phyloP scores from a whole-genome alignment of 352 stramenopile species.

The Pythium pyrilobum region DNA sequence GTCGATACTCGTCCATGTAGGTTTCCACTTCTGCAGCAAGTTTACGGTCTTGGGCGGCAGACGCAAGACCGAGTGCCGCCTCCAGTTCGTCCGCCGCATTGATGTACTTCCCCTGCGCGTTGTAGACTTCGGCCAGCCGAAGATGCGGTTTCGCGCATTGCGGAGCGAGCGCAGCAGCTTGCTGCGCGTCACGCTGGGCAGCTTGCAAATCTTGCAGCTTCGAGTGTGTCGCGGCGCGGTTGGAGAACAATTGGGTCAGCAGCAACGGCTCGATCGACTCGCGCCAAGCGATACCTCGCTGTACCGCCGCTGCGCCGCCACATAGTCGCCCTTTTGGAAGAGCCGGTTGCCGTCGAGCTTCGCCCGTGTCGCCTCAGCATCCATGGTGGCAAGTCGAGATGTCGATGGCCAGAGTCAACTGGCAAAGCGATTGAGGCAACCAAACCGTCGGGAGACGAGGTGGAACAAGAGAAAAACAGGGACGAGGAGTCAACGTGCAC shows the following conservation, averaged over 20 bases:
- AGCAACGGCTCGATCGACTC: background rate
- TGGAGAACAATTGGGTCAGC: background rate
- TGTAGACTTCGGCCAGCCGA: background rate
- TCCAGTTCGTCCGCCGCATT: slow-evolving; percentile 4
- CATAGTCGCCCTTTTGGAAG: background rate
- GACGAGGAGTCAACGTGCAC: too few species aligned
- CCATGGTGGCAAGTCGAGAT: too few species aligned
- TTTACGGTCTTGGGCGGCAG: background rate
- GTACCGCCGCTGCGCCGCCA: background rate
- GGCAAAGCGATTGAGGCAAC: too few species aligned
- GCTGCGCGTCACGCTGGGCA: background rate
- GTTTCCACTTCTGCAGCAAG: background rate
- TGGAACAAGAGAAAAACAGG: too few species aligned
- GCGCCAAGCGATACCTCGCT: background rate
- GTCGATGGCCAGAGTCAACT: too few species aligned
- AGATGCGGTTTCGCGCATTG: slow-evolving; percentile 3
- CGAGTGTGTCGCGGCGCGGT: slow-evolving; percentile 1
- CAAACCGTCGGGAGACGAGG: too few species aligned
- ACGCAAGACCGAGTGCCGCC: background rate
- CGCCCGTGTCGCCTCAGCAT: background rate
- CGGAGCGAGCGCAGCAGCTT: background rate
- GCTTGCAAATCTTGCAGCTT: slow-evolving; percentile 4
- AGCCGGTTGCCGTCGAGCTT: background rate
- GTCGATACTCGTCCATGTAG: background rate
- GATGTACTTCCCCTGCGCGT: background rate